Evolutionary conservation across 1,139 yeast species (phyloP), one percentile per base, ranked within the genome.

Genomic region (Pichia sp.): DNA sequence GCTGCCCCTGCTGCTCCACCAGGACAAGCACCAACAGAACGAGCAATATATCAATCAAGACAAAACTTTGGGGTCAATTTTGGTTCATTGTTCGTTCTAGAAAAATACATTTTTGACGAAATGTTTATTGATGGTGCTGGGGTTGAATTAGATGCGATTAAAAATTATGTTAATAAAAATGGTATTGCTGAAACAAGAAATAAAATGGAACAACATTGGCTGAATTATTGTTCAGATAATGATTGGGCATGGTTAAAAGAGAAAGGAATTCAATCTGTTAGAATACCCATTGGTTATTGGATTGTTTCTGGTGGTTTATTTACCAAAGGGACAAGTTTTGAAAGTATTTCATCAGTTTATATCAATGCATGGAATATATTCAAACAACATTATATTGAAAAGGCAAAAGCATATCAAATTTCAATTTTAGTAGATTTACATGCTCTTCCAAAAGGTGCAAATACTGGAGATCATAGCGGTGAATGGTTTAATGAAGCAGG

Each of bases 221-320:
- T 61, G 12, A 59, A 58, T n/a, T 90, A 78, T 61, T 69, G 83
- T 55, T 62, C 63, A 31, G 87, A 80, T 45, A 72, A 72, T 10
- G 97, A 92, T 59, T 89, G 96, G 95, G 60, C 72, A 23, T 87
- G 89, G 86, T 64, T 92, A 37, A 63, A 68, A 40, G 68, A 70
- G 23, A 78, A 75, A 41, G 82, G 83, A 7, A 87, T 87, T 22
- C 87, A 86, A 20, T 74, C 89, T 0, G 74, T 92, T 8, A 72
- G 98, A 54, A 72, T 90, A 8, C 97, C 98, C 4, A 65, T 92
- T 53, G 97, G 97, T 0, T 92, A 85, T 63, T 92, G 96, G 96
- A 81, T 78, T 48, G 77, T 89, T 10, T 75, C 69, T 40, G 82
- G 82, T n/a, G 86, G 86, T 1, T 55, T 57, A 12, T 82, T 70